Percentiles rank a stretch among this genome's conserved stretches.
These are phyloP conservation scores for Hymenochaete sp. DNA, from an alignment of 1,284 basidiomycete genomes.

Conservation along the genomic window DNA sequence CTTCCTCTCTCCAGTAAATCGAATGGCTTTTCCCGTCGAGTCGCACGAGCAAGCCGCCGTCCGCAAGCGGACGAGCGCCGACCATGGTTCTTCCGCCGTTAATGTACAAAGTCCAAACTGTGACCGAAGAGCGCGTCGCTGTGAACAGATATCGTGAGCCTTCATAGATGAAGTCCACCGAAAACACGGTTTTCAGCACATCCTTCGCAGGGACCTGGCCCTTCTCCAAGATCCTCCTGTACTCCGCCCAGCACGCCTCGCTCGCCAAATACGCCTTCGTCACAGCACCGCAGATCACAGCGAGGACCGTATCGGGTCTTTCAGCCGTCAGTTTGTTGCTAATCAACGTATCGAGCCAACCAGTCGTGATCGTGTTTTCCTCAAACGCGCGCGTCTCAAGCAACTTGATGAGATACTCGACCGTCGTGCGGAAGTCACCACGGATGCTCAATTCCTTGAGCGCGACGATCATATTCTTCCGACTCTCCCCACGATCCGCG, in stretches of 20 bases:
- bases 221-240: constrained; percentile 94
- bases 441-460: constrained; percentile 98
- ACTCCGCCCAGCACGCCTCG: constrained; percentile 86
- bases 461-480: constrained; percentile 99
- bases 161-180: constrained; percentile 98
- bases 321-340: constrained; percentile 95
- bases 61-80: constrained; percentile 84
- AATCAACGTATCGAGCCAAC: constrained; percentile 97
- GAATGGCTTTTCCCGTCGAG: constrained; percentile 95
- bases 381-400: constrained; percentile 96
- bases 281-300: constrained; percentile 96
- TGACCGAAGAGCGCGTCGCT: constrained; percentile 82
- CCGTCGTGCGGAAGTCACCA: constrained; percentile 97
- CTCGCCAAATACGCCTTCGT: constrained; percentile 90
- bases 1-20: constrained; percentile 98
- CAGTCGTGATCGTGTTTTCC: constrained; percentile 96
- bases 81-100: constrained; percentile 91
- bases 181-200: constrained; percentile 93
- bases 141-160: constrained; percentile 95
- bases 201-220: constrained; percentile 96
- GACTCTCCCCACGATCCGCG: constrained; percentile 87
- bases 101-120: constrained; percentile 89
- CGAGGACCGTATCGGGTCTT: constrained; percentile 85
- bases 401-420: constrained; percentile 97
- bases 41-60: constrained; percentile 89